Evolutionary conservation across 495 filamentous ascomycete species (phyloP).

Genomic region (Tuber magnatum): DNA sequence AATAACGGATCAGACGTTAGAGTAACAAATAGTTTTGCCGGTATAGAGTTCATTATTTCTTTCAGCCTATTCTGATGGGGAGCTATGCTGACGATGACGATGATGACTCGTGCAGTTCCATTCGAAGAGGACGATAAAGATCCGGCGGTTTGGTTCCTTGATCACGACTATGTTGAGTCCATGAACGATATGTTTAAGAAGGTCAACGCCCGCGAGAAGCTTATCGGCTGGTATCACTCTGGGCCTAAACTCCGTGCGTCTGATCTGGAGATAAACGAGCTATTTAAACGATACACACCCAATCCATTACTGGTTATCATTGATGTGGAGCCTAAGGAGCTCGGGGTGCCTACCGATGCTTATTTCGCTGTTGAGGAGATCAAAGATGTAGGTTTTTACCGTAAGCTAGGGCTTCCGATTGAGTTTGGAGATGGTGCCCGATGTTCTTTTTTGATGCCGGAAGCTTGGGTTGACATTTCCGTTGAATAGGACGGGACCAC

Average conservation of each 20-base stretch:
- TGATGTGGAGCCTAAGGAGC: constrained; percentile 96
- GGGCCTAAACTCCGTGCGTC: constrained; percentile 94
- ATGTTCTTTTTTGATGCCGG: constrained; percentile 7
- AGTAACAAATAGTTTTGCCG: constrained; percentile 98
- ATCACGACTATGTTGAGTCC: constrained; percentile 98
- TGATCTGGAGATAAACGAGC: constrained; percentile 98
- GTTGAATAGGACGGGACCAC: constrained; percentile 80
- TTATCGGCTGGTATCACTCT: constrained; percentile 99
- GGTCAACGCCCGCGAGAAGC: constrained; percentile 96
- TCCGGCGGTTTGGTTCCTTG: constrained; percentile 96
- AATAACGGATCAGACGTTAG: constrained; percentile 90
- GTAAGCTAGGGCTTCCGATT: background rate
- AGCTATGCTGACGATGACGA: constrained; percentile 17
- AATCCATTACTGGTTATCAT: constrained; percentile 96
- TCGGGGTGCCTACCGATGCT: constrained; percentile 94
- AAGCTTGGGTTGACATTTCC: constrained; percentile 14
- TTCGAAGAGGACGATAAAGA: constrained; percentile 99
- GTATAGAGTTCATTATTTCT: constrained; percentile 49
- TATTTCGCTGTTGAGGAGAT: constrained; percentile 99
- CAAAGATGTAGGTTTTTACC: constrained; percentile 71
- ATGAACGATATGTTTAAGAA: constrained; percentile 99
- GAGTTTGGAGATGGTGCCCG: constrained; percentile 8
- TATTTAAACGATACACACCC: constrained; percentile 98
- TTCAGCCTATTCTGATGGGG: constrained; percentile 20
- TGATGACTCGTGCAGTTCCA: constrained; percentile 57